These are phyloP conservation scores for Neurospora sp. DNA, from an alignment of 495 filamentous ascomycete genomes.

Conservation along the genomic window DNA sequence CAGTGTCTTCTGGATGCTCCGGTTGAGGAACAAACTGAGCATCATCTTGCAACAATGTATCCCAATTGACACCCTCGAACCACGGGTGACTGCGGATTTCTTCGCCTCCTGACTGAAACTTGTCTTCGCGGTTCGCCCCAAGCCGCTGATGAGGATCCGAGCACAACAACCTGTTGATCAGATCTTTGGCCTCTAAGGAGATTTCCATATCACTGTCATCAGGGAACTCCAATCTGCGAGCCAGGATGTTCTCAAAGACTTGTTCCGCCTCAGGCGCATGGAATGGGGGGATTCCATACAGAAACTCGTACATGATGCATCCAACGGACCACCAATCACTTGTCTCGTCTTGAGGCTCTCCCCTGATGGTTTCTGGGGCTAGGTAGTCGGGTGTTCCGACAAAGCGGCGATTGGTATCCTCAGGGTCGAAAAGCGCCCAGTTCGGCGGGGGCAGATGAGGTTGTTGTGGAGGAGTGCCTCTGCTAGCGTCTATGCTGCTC, in stretches of 20 bases:
- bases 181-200: conserved; percentile 78
- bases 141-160: conserved; percentile 70
- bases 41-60: conserved; percentile 79
- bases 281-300: conserved; percentile 89
- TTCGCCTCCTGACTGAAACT: conserved; percentile 68
- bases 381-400: conserved; percentile 97
- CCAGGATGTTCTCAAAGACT: conserved; percentile 93
- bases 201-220: conserved; percentile 55
- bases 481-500: conserved; percentile 30
- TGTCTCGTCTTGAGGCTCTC: conserved; percentile 88
- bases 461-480: conserved; percentile 50
- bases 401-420: conserved; percentile 86
- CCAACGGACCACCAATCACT: conserved; percentile 99
- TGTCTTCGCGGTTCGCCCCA: conserved; percentile 73
- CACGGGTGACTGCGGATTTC: conserved; percentile 85
- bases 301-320: conserved; percentile 93
- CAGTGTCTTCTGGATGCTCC: conserved; percentile 93
- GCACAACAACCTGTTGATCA: conserved; percentile 85
- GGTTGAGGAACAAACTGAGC: conserved; percentile 89
- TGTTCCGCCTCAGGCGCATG: conserved; percentile 83
- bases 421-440: conserved; percentile 92
- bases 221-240: conserved; percentile 83
- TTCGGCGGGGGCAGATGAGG: conserved; percentile 82
- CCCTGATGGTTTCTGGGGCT: conserved; percentile 92
- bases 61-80: conserved; percentile 85